Base-by-base conservation (phyloP, 306 rosid genomes). In the Sechiopsis laciniata region DNA sequence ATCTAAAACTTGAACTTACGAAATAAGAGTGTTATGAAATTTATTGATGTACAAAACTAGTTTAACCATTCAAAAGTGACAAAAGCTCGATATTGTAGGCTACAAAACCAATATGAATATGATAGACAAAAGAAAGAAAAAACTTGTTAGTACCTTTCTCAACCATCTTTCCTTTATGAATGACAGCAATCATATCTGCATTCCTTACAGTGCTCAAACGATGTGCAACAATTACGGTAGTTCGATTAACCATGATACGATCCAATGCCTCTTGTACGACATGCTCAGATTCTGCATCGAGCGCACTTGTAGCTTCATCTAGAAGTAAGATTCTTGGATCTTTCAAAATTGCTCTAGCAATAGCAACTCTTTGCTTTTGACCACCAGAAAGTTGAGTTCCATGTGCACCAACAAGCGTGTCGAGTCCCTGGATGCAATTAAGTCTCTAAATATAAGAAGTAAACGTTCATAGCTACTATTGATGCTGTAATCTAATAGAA, bases 301-400 rank as follows among this genome's bases (percentile, higher is more conserved):
- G 85, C 16, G 89, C 89, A 14, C 89, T 85, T 17, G 88, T 85
- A 9, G 88, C 88, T 80, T 85, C 88, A 74, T 85, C 88, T 20
- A 85, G 68, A 56, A 85, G 88, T 21, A 85, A 63, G 77, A 85
- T 82, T 74, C 80, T 59, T 6, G 86, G 88, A 70, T 82, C 80
- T 65, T 85, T 85, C n/a, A 85, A 46, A 42, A 85, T 80, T 6
- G 88, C 88, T 74, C 88, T 78, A 14, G 88, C 88, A 48, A 85
- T 82, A 14, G 88, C 88, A 59, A 85, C 54, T 80, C 89, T 77
- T 46, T 86, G 90, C 84, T 84, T 86, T 50, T 86, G 90, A 24
- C 90, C 90, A 5, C 90, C 88, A 2, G 93, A 91, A 20, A 91
- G 83, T 63, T 89, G 97, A 73, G 86, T 79, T 80, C 93, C 97